These are phyloP conservation scores for Vanrija sp. DNA, from an alignment of 1,284 basidiomycete species.

Conservation along the genomic window DNA sequence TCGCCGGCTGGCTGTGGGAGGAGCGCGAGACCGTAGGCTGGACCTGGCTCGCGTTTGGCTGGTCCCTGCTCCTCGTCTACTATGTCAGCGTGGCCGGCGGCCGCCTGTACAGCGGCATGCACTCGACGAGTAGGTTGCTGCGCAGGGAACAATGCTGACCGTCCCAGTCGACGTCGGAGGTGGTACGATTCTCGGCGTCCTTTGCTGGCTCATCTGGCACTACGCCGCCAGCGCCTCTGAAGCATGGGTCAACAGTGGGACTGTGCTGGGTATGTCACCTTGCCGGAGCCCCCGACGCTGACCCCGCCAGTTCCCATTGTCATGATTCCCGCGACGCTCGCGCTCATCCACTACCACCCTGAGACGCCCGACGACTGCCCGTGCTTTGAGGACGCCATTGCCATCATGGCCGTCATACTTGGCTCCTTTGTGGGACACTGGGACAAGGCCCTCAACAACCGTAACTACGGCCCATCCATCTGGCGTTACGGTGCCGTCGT, in stretches of 20 bases:
- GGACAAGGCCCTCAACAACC: conserved; percentile 53
- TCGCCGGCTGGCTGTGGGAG: conserved; percentile 46
- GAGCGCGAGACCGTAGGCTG: conserved; percentile 17
- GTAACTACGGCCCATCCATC: neutral
- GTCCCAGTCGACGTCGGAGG: conserved; percentile 61
- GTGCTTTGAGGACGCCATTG: conserved; percentile 96
- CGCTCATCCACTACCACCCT: conserved; percentile 81
- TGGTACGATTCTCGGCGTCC: conserved; percentile 63
- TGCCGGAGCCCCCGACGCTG: neutral
- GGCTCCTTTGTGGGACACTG: conserved; percentile 64
- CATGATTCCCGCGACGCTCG: conserved; percentile 61
- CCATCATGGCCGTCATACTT: conserved; percentile 77
- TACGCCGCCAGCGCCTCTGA: conserved; percentile 41
- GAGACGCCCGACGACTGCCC: conserved; percentile 94
- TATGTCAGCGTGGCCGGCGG: conserved; percentile 78
- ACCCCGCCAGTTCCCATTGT: conserved; percentile 60
- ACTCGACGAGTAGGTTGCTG: conserved; percentile 53
- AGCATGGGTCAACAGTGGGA: conserved; percentile 53
- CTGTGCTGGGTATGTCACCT: conserved; percentile 54
- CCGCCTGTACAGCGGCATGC: conserved; percentile 87
- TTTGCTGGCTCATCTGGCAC: conserved; percentile 61
- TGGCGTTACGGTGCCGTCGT: conserved; percentile 4
- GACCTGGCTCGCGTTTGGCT: conserved; percentile 15
- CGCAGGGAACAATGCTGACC: neutral
- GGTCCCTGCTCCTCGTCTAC: conserved; percentile 58